Conservation (phyloP, 2,329 filamentous ascomycete genomes). For the Paecilomyces dactylethromorphus region DNA sequence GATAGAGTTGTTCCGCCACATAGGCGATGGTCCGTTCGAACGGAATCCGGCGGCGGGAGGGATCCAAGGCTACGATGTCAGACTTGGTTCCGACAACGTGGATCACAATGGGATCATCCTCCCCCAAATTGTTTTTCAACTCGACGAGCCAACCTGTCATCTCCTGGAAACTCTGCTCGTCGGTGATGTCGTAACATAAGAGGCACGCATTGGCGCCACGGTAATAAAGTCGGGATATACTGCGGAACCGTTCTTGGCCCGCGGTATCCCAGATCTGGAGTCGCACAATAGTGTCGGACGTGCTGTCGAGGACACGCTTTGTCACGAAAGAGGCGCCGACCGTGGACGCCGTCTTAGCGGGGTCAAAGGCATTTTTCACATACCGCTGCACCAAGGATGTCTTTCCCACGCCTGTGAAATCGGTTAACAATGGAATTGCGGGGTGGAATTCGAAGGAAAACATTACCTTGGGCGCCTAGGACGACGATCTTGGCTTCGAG, state of each 20-base stretch:
- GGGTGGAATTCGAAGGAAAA: neutral
- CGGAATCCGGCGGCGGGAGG: conserved; percentile 70
- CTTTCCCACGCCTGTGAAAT: conserved; percentile 43
- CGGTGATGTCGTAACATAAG: conserved; percentile 90
- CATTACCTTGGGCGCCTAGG: conserved; percentile 45
- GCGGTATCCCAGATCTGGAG: conserved; percentile 96
- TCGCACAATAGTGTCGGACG: conserved; percentile 80
- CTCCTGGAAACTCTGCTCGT: conserved; percentile 75
- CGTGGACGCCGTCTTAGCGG: conserved; percentile 51
- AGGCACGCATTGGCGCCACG: conserved; percentile 90
- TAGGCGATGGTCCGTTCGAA: conserved; percentile 96
- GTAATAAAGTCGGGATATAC: conserved; percentile 93
- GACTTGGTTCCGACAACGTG: conserved; percentile 95
- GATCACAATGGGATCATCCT: conserved; percentile 66
- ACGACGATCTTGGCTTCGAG: conserved; percentile 50
- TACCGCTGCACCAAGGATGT: conserved; percentile 47
- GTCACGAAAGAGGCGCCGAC: conserved; percentile 75
- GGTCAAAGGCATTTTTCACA: conserved; percentile 38
- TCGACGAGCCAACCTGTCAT: conserved; percentile 90
- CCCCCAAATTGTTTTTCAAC: conserved; percentile 67
- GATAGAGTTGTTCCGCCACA: conserved; percentile 83
- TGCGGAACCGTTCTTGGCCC: conserved; percentile 90
- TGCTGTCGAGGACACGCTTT: conserved; percentile 72
- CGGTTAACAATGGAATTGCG: neutral
- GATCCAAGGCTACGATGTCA: conserved; percentile 82